Percentiles rank a stretch among this genome's conserved stretches.
Conservation (phyloP, 192 early-diverging fungal genomes). For the Dimargaris cristalligena region DNA sequence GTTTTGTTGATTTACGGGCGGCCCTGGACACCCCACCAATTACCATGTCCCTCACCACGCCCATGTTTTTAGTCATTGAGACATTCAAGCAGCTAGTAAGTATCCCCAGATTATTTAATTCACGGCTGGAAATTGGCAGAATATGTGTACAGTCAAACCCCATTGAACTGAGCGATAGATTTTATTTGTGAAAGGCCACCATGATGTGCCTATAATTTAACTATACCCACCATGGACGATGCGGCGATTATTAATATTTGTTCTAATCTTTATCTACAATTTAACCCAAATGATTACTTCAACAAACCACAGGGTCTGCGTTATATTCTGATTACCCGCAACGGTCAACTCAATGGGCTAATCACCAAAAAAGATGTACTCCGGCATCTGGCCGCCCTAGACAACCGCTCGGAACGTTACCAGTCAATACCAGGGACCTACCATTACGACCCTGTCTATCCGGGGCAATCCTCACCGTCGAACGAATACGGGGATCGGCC, state of each 20-base stretch:
- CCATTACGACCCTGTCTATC: too few relatives aligned
- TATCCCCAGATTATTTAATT: neutral
- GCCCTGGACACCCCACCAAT: constrained; percentile 55
- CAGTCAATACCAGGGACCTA: too few relatives aligned
- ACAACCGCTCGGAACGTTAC: neutral
- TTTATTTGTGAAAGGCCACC: too few relatives aligned
- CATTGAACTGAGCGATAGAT: neutral
- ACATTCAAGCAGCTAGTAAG: constrained; percentile 42
- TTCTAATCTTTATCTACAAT: too few relatives aligned
- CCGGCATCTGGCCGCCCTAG: constrained; percentile 16
- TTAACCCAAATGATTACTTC: too few relatives aligned
- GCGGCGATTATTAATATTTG: too few relatives aligned
- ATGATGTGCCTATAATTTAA: too few relatives aligned
- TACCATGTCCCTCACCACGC: constrained; percentile 38
- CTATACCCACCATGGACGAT: too few relatives aligned
- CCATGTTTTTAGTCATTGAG: constrained; percentile 48
- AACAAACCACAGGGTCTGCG: constrained; percentile 38
- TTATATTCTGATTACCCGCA: constrained; percentile 39
- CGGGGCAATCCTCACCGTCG: too few relatives aligned
- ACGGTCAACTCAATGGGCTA: constrained; percentile 39
- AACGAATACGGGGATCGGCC: too few relatives aligned
- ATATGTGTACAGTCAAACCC: neutral
- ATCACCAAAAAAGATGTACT: constrained; percentile 61
- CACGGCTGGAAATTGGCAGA: neutral
- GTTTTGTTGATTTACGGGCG: constrained; percentile 35